Percentiles rank a stretch among this genome's conserved stretches.
These are phyloP conservation scores for Diplocarpon mali DNA, from an alignment of 2,329 filamentous ascomycete genomes.

Conservation along the genomic window DNA sequence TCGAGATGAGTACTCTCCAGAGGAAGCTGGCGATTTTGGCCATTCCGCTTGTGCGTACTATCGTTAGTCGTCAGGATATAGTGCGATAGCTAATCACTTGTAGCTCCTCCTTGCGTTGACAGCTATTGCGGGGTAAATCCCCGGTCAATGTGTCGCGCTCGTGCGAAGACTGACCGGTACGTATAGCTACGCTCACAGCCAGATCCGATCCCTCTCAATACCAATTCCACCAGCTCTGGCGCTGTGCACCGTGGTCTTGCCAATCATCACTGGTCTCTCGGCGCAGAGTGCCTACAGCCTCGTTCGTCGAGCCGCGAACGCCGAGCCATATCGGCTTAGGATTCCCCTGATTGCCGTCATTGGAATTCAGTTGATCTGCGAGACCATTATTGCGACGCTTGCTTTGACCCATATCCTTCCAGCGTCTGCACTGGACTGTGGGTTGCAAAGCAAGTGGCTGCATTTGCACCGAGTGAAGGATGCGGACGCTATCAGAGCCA, in stretches of 20 bases:
- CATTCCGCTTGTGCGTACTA: slow-evolving; percentile 18
- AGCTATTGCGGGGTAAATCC: slow-evolving; percentile 21
- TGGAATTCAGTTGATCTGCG: slow-evolving; percentile 25
- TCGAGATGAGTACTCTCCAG: slow-evolving; percentile 8
- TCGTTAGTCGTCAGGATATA: neutral
- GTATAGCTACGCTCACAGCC: slow-evolving; percentile 22
- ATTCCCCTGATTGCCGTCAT: slow-evolving; percentile 24
- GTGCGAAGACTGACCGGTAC: slow-evolving; percentile 1
- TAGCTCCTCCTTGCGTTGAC: slow-evolving; percentile 21
- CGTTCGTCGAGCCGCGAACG: slow-evolving; percentile 15
- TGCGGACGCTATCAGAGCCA: slow-evolving; percentile 37
- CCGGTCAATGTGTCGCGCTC: neutral
- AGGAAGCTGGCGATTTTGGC: slow-evolving; percentile 11
- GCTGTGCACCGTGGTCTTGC: slow-evolving; percentile 23
- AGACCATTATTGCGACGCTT: slow-evolving; percentile 24
- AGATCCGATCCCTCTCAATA: slow-evolving; percentile 23
- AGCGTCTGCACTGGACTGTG: slow-evolving; percentile 33
- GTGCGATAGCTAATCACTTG: slow-evolving; percentile 6
- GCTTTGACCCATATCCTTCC: slow-evolving; percentile 24
- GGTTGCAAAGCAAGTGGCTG: slow-evolving; percentile 46
- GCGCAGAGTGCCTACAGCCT: slow-evolving; percentile 17
- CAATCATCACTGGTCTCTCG: slow-evolving; percentile 23
- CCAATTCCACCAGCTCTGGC: slow-evolving; percentile 24
- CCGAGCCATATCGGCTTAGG: slow-evolving; percentile 19
- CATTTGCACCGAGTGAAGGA: slow-evolving; percentile 41